These are phyloP conservation scores for Ogataea hybrid DNA, from an alignment of 1,139 yeast species.

Conservation along the genomic window DNA sequence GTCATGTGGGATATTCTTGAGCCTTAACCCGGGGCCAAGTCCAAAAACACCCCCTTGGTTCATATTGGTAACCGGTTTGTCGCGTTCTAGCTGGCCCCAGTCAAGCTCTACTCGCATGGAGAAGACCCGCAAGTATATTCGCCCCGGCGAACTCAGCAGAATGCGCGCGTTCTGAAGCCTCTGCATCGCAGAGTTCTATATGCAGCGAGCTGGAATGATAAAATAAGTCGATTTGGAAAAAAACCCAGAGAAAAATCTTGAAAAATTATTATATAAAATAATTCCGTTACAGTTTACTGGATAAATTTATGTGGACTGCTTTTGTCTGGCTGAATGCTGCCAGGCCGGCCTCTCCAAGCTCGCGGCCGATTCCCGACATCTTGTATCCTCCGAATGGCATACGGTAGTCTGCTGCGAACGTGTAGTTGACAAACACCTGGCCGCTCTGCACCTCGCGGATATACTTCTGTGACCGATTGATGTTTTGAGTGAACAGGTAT, in stretches of 20 bases:
- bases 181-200: constrained; percentile 8
- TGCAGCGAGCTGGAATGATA: neutral
- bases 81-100: neutral
- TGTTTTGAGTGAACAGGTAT: constrained; percentile 51
- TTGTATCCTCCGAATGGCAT: constrained; percentile 57
- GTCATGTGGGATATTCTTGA: too few species aligned
- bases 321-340: constrained; percentile 56
- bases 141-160: neutral
- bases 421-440: constrained; percentile 58
- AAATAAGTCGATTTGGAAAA: constrained; percentile 6
- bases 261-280: neutral
- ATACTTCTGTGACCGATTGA: constrained; percentile 39
- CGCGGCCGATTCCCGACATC: constrained; percentile 59
- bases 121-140: constrained; percentile 1
- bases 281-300: constrained; percentile 24
- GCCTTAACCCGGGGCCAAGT: neutral
- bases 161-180: constrained; percentile 2
- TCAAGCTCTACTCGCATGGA: constrained; percentile 7
- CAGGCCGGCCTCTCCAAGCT: constrained; percentile 59
- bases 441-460: constrained; percentile 39
- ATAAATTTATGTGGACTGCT: constrained; percentile 55
- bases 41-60: neutral
- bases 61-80: neutral
- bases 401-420: constrained; percentile 54
- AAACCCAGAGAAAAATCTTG: neutral